Conservation (phyloP, 345 rosid genomes). For the Aquilaria yunnanensis region DNA sequence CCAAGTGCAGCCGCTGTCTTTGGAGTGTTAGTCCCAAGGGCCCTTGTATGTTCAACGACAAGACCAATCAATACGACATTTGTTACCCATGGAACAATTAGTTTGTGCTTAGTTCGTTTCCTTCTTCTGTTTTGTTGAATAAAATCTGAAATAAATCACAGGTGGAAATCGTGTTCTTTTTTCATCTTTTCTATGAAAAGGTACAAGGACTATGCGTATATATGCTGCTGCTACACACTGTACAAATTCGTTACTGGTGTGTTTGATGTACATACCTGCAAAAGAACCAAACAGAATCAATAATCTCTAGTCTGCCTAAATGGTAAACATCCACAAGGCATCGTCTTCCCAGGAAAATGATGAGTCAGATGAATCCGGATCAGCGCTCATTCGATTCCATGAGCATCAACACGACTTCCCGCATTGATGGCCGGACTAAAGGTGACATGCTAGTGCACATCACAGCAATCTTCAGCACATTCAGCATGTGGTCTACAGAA, state of each 20-base stretch:
- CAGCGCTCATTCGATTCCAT: slow-evolving; percentile 52
- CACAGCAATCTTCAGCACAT: slow-evolving; percentile 69
- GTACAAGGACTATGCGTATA: too few relatives aligned
- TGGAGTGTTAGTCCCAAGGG: slow-evolving; percentile 5
- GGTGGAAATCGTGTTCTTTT: slow-evolving; percentile 5
- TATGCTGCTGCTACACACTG: too few relatives aligned
- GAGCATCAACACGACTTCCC: slow-evolving; percentile 78
- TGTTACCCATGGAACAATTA: slow-evolving; percentile 6
- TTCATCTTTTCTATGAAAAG: slow-evolving; percentile 10
- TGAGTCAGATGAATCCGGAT: too few relatives aligned
- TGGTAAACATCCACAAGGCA: too few relatives aligned
- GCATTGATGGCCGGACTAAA: slow-evolving; percentile 78
- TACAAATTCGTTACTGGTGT: too few relatives aligned
- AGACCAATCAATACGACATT: background rate
- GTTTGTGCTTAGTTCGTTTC: too few relatives aligned
- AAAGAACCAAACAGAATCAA: too few relatives aligned
- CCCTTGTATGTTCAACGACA: slow-evolving; percentile 7
- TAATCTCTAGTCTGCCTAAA: too few relatives aligned
- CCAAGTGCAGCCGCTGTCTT: background rate
- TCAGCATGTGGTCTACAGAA: slow-evolving; percentile 59
- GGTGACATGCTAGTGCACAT: slow-evolving; percentile 71
- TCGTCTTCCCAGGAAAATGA: too few relatives aligned
- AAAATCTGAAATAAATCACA: too few relatives aligned
- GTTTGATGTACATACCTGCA: too few relatives aligned
- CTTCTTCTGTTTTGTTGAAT: too few relatives aligned